These are phyloP conservation scores for Colletotrichum filicis DNA, from an alignment of 2,329 filamentous ascomycete genomes.

Conservation along the genomic window DNA sequence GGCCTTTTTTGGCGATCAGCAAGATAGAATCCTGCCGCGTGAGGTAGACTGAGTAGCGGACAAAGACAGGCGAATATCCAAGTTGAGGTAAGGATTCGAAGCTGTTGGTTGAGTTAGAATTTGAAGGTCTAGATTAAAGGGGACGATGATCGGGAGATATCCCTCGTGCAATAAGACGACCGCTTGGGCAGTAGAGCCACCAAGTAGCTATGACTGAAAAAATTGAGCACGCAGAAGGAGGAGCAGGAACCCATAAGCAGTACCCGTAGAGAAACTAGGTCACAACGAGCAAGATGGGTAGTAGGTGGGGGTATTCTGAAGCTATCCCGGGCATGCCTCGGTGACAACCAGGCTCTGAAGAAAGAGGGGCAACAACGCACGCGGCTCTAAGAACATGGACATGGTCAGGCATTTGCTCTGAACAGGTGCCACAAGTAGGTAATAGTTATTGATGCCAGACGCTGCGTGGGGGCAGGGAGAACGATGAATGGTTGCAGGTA, in stretches of 20 bases:
- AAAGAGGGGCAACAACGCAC: slow-evolving; percentile 1
- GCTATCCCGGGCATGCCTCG: slow-evolving; percentile 29
- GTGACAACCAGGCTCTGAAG: slow-evolving; percentile 17
- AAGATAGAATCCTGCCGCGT: background rate
- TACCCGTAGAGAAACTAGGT: slow-evolving; percentile 10
- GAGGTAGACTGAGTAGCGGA: background rate
- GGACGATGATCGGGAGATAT: background rate
- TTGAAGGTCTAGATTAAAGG: slow-evolving; percentile 2
- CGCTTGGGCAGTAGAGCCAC: slow-evolving; percentile 20
- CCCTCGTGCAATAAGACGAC: background rate
- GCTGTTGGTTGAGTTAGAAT: slow-evolving; percentile 26
- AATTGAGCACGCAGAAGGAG: slow-evolving; percentile 12
- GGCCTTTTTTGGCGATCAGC: background rate
- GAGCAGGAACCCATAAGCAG: slow-evolving; percentile 18
- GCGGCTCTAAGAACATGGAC: slow-evolving; percentile 1
- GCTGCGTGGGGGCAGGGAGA: slow-evolving; percentile 18
- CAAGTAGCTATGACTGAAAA: slow-evolving; percentile 11
- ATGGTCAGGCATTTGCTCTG: slow-evolving; percentile 16
- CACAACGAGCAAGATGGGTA: slow-evolving; percentile 11
- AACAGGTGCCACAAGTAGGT: background rate
- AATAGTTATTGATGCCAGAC: background rate
- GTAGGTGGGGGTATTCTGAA: slow-evolving; percentile 25
- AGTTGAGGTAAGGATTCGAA: slow-evolving; percentile 3
- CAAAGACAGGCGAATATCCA: background rate
- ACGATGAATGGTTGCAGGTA: slow-evolving; percentile 27